phyloP scores from a whole-genome alignment of 2,329 filamentous ascomycete genomes.

The Diaporthe citri region DNA sequence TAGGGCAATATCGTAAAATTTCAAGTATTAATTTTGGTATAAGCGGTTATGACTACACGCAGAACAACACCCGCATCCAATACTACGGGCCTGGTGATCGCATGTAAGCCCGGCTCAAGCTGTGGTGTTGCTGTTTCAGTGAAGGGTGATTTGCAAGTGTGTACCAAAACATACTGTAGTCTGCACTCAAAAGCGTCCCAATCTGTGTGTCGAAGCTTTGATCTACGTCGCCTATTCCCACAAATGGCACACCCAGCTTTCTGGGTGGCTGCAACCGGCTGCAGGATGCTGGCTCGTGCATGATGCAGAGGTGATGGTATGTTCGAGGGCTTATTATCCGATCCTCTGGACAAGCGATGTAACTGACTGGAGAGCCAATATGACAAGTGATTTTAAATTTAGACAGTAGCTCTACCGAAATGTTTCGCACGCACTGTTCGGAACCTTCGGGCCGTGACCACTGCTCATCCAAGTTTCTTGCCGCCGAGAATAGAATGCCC shows the following conservation, averaged over 20 bases:
- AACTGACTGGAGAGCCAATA: not conserved
- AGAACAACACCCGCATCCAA: no score
- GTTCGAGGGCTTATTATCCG: not conserved
- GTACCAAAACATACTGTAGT: not conserved
- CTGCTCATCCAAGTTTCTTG: not conserved
- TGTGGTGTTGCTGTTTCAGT: not conserved
- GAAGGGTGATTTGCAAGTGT: not conserved
- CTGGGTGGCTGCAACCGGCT: not conserved
- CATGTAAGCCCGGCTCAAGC: no score
- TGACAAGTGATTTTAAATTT: not conserved
- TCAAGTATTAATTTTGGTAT: no score
- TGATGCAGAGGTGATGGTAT: not conserved
- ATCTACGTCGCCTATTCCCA: not conserved
- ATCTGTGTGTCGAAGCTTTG: not conserved
- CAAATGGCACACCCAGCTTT: not conserved
- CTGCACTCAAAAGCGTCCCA: not conserved
- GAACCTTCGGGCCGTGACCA: not conserved
- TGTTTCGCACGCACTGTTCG: not conserved
- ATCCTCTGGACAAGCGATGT: not conserved
- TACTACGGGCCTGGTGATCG: no score
- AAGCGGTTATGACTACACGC: no score
- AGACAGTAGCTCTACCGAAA: not conserved
- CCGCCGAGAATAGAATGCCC: not conserved
- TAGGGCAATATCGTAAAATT: accelerated
- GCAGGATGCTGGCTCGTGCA: not conserved